Conservation (phyloP, 2,329 filamentous ascomycete species). For the Volutella citrinella region DNA sequence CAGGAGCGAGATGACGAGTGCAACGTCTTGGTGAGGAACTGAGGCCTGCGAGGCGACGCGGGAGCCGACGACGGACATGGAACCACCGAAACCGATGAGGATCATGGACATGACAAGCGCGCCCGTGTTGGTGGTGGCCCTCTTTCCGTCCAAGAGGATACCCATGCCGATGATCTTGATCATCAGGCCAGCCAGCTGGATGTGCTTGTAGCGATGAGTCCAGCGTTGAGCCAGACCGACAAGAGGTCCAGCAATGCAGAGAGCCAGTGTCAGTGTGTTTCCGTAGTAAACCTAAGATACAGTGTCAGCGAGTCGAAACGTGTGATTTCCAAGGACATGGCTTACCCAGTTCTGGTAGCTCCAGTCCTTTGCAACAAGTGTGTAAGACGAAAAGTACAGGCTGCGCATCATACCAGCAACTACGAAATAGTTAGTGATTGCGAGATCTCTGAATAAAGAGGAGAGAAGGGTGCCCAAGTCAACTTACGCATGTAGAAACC, state of each 20-base stretch:
- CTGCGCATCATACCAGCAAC: constrained; percentile 31
- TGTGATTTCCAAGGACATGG: background rate
- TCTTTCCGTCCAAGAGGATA: constrained; percentile 28
- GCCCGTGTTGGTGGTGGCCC: constrained; percentile 26
- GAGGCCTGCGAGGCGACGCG: constrained; percentile 37
- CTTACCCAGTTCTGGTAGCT: constrained; percentile 34
- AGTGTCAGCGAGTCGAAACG: too few relatives aligned
- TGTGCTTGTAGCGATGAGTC: constrained; percentile 37
- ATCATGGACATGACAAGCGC: constrained; percentile 30
- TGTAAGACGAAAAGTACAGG: constrained; percentile 31
- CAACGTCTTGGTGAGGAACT: constrained; percentile 36
- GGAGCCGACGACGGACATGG: constrained; percentile 34
- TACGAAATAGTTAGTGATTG: constrained; percentile 9
- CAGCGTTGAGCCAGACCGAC: constrained; percentile 29
- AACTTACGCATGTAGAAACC: constrained; percentile 26
- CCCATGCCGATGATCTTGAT: constrained; percentile 35
- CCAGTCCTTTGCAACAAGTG: constrained; percentile 31
- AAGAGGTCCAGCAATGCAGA: constrained; percentile 32
- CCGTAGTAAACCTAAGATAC: constrained; percentile 28
- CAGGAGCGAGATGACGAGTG: constrained; percentile 30
- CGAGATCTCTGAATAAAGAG: too few relatives aligned
- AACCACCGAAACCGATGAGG: constrained; percentile 32
- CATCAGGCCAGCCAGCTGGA: constrained; percentile 34
- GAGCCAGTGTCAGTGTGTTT: constrained; percentile 32
- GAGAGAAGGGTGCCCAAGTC: fast-evolving